A percentile compares a stretch with the other conserved stretches of the same genome.
Conservation (phyloP, 2,329 filamentous ascomycete species). For the Magnaporthiopsis poae region DNA sequence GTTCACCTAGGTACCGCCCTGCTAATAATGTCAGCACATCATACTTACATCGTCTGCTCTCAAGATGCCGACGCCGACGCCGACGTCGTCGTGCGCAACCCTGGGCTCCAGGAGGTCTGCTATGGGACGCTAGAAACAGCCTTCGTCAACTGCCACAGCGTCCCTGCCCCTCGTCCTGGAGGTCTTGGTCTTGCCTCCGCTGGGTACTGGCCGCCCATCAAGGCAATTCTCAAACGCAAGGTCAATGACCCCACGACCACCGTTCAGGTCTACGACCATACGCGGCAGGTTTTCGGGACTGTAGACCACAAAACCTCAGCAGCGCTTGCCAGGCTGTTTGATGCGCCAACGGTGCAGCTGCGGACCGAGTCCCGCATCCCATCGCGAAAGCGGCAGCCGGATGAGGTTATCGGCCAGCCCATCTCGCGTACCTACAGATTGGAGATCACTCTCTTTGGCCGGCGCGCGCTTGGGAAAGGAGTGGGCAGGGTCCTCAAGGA, state of each 20-base stretch:
- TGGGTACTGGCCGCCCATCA: conserved; percentile 62
- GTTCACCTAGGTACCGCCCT: too few relatives aligned
- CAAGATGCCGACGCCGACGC: conserved; percentile 11
- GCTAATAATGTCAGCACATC: neutral
- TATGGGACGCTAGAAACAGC: conserved; percentile 66
- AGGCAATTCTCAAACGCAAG: conserved; percentile 56
- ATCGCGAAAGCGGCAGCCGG: conserved; percentile 49
- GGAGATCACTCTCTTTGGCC: conserved; percentile 71
- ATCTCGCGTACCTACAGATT: conserved; percentile 54
- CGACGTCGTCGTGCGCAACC: conserved; percentile 34
- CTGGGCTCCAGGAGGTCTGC: conserved; percentile 63
- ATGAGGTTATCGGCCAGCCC: conserved; percentile 54
- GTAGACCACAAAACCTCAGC: conserved; percentile 58
- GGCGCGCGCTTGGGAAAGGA: conserved; percentile 50
- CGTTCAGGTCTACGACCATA: conserved; percentile 67
- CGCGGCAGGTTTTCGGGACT: conserved; percentile 62
- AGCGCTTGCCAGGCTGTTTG: conserved; percentile 63
- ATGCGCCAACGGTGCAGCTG: conserved; percentile 53
- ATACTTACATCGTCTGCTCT: neutral
- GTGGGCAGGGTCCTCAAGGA: conserved; percentile 61
- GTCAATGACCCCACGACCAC: conserved; percentile 44
- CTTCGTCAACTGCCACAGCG: conserved; percentile 53
- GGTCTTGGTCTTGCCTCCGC: conserved; percentile 48
- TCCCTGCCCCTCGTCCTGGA: conserved; percentile 60
- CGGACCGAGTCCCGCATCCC: conserved; percentile 64